Conservation (phyloP, 306 rosid genomes). For the Glycyrrhiza uralensis region DNA sequence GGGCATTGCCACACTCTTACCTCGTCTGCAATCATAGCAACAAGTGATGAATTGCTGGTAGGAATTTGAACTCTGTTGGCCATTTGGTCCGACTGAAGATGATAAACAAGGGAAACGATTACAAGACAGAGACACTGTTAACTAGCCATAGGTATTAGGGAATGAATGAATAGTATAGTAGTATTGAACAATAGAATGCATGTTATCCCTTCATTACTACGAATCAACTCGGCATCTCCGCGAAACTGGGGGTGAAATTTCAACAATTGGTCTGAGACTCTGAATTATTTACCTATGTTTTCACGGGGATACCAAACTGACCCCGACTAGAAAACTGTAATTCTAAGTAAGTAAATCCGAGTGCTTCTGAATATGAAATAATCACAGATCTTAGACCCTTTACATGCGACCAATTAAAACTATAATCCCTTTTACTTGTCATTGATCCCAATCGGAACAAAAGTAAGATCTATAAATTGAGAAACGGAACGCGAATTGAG, state of each 20-base stretch:
- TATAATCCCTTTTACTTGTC: neutral
- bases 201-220: neutral
- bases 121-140: neutral
- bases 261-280: neutral
- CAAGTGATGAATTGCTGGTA: constrained; percentile 59
- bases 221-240: neutral
- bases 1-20: constrained; percentile 27
- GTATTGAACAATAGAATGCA: neutral
- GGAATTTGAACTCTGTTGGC: constrained; percentile 67
- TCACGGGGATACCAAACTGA: neutral
- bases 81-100: constrained; percentile 42
- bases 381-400: constrained; percentile 19
- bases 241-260: neutral
- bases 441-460: constrained; percentile 11
- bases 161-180: neutral
- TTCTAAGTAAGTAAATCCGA: neutral
- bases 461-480: constrained; percentile 16
- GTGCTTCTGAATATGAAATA: neutral
- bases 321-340: neutral
- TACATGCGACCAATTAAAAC: neutral
- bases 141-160: neutral
- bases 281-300: neutral
- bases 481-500: neutral
- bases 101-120: constrained; percentile 1
- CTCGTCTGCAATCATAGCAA: constrained; percentile 96